Conservation (phyloP, 2,329 filamentous ascomycete species). For the Botrytis sinoallii region DNA sequence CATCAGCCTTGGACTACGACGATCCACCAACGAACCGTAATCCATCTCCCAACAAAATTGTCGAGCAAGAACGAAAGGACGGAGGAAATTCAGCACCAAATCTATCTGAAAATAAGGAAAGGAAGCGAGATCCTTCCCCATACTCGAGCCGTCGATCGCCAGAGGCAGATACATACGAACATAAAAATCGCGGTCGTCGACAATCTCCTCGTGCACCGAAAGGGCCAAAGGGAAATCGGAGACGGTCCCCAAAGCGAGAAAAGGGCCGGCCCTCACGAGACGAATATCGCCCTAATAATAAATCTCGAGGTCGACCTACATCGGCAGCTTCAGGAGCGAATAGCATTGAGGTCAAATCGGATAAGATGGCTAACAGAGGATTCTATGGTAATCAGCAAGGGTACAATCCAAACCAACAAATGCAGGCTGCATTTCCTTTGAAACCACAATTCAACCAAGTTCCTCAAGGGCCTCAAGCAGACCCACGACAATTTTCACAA, state of each 20-base stretch:
- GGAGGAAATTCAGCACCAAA: slow-evolving; percentile 29
- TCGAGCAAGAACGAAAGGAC: slow-evolving; percentile 23
- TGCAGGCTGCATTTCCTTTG: slow-evolving; percentile 39
- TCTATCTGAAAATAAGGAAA: slow-evolving; percentile 26
- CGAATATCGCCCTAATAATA: slow-evolving; percentile 32
- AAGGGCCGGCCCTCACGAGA: slow-evolving; percentile 30
- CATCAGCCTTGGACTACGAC: slow-evolving; percentile 19
- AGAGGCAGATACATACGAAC: slow-evolving; percentile 34
- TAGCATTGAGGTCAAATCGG: slow-evolving; percentile 38
- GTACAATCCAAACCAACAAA: slow-evolving; percentile 40
- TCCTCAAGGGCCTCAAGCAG: slow-evolving; percentile 31
- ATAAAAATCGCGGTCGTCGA: slow-evolving; percentile 31
- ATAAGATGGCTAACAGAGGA: slow-evolving; percentile 39
- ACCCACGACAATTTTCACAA: slow-evolving; percentile 49
- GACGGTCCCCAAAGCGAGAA: slow-evolving; percentile 30
- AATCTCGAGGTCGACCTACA: slow-evolving; percentile 32
- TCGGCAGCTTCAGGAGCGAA: slow-evolving; percentile 38
- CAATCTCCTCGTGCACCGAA: slow-evolving; percentile 34
- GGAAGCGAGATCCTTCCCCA: slow-evolving; percentile 29
- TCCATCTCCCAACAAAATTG: slow-evolving; percentile 24
- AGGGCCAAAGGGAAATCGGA: slow-evolving; percentile 27
- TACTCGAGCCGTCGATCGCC: slow-evolving; percentile 29
- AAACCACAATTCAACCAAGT: slow-evolving; percentile 40
- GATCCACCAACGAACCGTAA: slow-evolving; percentile 23
- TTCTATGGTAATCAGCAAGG: slow-evolving; percentile 37